Evolutionary conservation across 2,329 filamentous ascomycete genomes (phyloP).

Genomic region (Fusarium paranaense): DNA sequence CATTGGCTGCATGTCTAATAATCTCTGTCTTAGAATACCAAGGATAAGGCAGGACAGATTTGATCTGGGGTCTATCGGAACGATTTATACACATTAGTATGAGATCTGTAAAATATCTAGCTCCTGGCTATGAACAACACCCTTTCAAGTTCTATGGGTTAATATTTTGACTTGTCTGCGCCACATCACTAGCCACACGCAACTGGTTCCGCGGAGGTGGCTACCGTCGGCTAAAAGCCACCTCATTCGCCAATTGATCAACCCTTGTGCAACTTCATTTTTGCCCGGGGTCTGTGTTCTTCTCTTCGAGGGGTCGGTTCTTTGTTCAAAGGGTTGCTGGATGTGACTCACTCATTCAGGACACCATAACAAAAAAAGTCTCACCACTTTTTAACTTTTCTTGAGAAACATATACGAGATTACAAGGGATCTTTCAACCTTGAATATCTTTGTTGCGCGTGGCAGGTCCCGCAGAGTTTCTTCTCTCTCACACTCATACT

Average conservation of each 20-base stretch:
- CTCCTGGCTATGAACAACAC: neutral
- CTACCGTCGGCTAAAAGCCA: constrained; percentile 29
- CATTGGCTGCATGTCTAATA: neutral
- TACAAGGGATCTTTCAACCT: neutral
- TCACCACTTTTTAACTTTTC: neutral
- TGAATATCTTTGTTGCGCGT: neutral
- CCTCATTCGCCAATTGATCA: constrained; percentile 21
- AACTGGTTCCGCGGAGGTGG: constrained; percentile 1
- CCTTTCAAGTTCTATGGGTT: neutral
- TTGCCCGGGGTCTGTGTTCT: constrained; percentile 11
- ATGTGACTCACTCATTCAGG: constrained; percentile 29
- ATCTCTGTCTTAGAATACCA: neutral
- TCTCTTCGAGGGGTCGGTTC: neutral
- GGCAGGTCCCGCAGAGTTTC: constrained; percentile 6
- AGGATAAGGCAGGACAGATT: neutral
- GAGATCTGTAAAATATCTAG: too few species aligned
- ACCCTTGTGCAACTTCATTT: constrained; percentile 26
- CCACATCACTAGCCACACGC: neutral
- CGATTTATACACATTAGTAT: too few species aligned
- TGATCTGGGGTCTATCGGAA: too few species aligned
- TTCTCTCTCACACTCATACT: neutral
- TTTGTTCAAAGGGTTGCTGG: constrained; percentile 9
- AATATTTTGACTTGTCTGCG: neutral
- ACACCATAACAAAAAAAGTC: neutral
- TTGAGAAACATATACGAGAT: neutral